These are phyloP conservation scores for Trichoderma virens DNA, from an alignment of 495 filamentous ascomycete species.

Conservation along the genomic window DNA sequence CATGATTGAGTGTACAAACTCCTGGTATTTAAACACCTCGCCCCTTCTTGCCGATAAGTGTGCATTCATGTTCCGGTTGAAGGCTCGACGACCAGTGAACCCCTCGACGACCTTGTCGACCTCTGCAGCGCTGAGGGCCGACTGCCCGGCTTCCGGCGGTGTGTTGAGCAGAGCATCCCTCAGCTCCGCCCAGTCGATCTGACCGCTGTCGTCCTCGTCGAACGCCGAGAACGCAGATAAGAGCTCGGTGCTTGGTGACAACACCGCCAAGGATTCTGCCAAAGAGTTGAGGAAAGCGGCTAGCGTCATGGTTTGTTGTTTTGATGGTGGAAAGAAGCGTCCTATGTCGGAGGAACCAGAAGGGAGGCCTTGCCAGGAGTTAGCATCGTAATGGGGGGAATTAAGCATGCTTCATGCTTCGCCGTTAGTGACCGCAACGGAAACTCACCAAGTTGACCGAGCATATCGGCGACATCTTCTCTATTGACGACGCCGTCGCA, in stretches of 20 bases:
- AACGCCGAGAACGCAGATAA: slow-evolving; percentile 86
- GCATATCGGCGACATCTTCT: slow-evolving; percentile 72
- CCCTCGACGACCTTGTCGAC: slow-evolving; percentile 76
- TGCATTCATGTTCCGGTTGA: slow-evolving; percentile 47
- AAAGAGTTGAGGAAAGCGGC: slow-evolving; percentile 76
- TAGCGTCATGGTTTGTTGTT: slow-evolving; percentile 65
- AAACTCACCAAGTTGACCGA: slow-evolving; percentile 60
- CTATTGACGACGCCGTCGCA: slow-evolving; percentile 67
- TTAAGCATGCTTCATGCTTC: background rate
- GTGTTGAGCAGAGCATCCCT: slow-evolving; percentile 77
- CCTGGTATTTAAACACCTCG: slow-evolving; percentile 71
- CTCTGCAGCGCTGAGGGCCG: slow-evolving; percentile 60
- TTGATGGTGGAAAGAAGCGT: slow-evolving; percentile 66
- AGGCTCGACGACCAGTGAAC: slow-evolving; percentile 74
- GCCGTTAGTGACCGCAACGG: background rate
- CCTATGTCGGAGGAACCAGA: slow-evolving; percentile 51
- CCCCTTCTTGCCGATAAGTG: slow-evolving; percentile 43
- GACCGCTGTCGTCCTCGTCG: slow-evolving; percentile 90
- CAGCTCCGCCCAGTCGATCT: slow-evolving; percentile 77
- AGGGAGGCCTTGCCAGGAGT: slow-evolving; percentile 31
- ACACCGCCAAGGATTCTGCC: slow-evolving; percentile 57
- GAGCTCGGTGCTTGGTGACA: slow-evolving; percentile 70
- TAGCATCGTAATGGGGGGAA: slow-evolving; percentile 9
- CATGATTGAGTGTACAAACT: slow-evolving; percentile 61
- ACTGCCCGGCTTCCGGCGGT: slow-evolving; percentile 63